Percentiles rank a stretch among this genome's conserved stretches.
Evolutionary conservation across 176 grass and related monocot species (phyloP).

Genomic region (Oryza meyeriana): DNA sequence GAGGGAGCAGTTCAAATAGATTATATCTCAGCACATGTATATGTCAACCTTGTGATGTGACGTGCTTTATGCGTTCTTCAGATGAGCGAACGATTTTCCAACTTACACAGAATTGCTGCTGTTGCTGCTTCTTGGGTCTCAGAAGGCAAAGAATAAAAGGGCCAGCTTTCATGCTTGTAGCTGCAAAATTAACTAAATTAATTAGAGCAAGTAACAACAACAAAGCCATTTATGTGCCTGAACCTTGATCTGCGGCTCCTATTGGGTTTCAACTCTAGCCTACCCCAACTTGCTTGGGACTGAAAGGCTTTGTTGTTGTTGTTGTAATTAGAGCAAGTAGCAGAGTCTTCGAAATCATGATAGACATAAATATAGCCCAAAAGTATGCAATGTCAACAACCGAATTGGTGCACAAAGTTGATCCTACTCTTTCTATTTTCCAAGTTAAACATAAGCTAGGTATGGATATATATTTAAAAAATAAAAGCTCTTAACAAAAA

Average conservation of each 20-base stretch:
- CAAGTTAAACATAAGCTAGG: neutral
- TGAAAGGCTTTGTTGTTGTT: too few species aligned
- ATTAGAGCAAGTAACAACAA: too few species aligned
- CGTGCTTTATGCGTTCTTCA: neutral
- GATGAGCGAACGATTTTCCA: neutral
- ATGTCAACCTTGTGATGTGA: neutral
- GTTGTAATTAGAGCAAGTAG: neutral
- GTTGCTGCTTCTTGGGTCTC: neutral
- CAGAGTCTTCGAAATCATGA: neutral
- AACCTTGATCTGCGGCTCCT: too few species aligned
- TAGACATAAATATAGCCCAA: neutral
- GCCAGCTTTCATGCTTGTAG: neutral
- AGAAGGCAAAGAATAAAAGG: neutral
- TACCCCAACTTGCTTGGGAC: too few species aligned
- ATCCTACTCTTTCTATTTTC: neutral
- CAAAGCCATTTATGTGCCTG: too few species aligned
- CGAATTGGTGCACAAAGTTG: neutral
- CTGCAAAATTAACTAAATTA: neutral
- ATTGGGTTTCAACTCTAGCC: too few species aligned
- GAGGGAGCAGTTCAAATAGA: neutral
- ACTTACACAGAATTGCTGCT: neutral
- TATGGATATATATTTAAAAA: neutral
- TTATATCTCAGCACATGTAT: neutral
- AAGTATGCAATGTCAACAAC: neutral
- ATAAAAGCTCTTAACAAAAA: neutral